Percentiles rank a stretch among this genome's conserved stretches.
phyloP scores from a whole-genome alignment of 305 asterid genomes.

The Lippia alba region DNA sequence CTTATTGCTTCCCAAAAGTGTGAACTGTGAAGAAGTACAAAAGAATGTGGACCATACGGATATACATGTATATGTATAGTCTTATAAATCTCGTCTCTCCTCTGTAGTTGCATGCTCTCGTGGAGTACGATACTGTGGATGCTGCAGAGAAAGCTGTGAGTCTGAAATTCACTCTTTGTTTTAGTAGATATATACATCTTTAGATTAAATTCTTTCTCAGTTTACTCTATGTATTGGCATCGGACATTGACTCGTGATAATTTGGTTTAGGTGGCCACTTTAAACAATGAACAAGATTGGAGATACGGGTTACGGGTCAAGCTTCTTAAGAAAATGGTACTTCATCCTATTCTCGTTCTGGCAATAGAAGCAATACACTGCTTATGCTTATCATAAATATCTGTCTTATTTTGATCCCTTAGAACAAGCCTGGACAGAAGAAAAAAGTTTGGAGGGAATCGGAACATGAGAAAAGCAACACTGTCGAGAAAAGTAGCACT shows the following conservation, averaged over 20 bases:
- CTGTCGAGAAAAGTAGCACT: constrained; percentile 43
- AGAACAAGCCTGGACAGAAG: constrained; percentile 74
- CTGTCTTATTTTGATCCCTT: constrained; percentile 32
- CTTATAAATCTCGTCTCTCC: neutral
- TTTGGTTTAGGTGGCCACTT: constrained; percentile 63
- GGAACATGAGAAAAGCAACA: constrained; percentile 60
- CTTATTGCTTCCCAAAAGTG: constrained; percentile 1
- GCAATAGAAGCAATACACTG: constrained; percentile 1
- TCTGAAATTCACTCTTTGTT: constrained; percentile 36
- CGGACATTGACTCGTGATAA: constrained; percentile 27
- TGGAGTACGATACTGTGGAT: constrained; percentile 72
- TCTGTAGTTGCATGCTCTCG: constrained; percentile 84
- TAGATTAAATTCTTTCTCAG: neutral
- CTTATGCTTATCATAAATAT: constrained; percentile 2
- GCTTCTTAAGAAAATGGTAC: constrained; percentile 78
- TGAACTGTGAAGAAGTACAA: constrained; percentile 17
- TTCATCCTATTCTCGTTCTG: constrained; percentile 16
- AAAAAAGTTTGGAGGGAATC: constrained; percentile 70
- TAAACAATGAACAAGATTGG: constrained; percentile 97
- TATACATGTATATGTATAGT: neutral
- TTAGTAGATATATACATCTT: constrained; percentile 2
- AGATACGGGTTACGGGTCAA: constrained; percentile 93
- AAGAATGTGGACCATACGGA: neutral
- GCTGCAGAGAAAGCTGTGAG: constrained; percentile 91
- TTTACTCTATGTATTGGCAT: constrained; percentile 16